Percentiles rank a stretch among this genome's conserved stretches.
Evolutionary conservation across 169 alveolate species (phyloP).

Genomic region (Cardiosporidium cionae): DNA sequence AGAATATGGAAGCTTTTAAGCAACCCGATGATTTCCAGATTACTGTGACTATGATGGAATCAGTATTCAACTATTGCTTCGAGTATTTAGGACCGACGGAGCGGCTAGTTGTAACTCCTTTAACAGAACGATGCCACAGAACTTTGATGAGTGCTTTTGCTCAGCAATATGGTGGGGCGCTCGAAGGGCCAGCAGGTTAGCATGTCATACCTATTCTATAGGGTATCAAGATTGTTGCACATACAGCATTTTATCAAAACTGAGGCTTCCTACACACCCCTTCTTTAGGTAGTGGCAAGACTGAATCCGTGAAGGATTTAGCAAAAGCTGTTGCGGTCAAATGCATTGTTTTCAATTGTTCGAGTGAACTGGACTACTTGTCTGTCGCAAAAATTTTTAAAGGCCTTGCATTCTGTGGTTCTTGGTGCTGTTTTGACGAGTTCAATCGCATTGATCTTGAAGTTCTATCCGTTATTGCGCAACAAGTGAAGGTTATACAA

Average conservation of each 20-base stretch:
- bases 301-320: slow-evolving; percentile 89
- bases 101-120: slow-evolving; percentile 86
- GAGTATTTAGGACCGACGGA: slow-evolving; percentile 91
- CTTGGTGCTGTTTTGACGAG: slow-evolving; percentile 92
- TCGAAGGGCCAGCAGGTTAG: slow-evolving; percentile 94
- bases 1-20: slow-evolving; percentile 6
- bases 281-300: slow-evolving; percentile 97
- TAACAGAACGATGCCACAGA: slow-evolving; percentile 78
- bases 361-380: slow-evolving; percentile 84
- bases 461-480: slow-evolving; percentile 87
- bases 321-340: slow-evolving; percentile 87
- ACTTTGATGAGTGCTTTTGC: background rate
- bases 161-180: slow-evolving; percentile 85
- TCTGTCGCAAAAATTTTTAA: slow-evolving; percentile 94
- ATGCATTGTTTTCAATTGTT: slow-evolving; percentile 91
- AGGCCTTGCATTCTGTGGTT: slow-evolving; percentile 78
- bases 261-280: slow-evolving; percentile 96
- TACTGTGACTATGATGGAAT: slow-evolving; percentile 78
- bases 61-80: slow-evolving; percentile 80
- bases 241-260: slow-evolving; percentile 70
- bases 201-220: too few species aligned
- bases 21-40: too few species aligned
- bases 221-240: background rate
- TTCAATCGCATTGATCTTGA: slow-evolving; percentile 86
- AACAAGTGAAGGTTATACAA: slow-evolving; percentile 51